phyloP scores from a whole-genome alignment of 306 rosid genomes.

The Rosa multiflora region DNA sequence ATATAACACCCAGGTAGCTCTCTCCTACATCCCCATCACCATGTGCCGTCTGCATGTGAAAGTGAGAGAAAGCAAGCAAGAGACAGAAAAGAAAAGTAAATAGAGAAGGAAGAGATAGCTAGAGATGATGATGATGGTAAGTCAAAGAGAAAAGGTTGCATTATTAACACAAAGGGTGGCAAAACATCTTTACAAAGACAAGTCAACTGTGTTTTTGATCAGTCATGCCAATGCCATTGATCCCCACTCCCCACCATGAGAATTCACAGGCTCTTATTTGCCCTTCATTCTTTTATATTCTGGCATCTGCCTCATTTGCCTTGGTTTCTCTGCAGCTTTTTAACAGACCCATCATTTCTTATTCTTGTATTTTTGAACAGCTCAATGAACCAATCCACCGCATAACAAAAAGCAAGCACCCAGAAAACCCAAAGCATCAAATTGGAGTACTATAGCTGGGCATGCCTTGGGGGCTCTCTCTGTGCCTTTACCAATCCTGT shows the following conservation, averaged over 20 bases:
- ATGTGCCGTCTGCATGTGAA: not conserved
- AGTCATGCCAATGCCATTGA: conserved; percentile 11
- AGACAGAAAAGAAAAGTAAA: not conserved
- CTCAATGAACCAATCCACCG: not conserved
- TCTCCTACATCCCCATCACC: not conserved
- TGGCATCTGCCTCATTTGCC: conserved; percentile 25
- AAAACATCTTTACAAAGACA: conserved; percentile 43
- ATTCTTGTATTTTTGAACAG: not conserved
- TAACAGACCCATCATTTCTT: conserved; percentile 17
- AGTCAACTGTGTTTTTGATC: conserved; percentile 45
- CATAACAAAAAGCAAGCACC: conserved; percentile 36
- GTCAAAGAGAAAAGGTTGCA: conserved; percentile 52
- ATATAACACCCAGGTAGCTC: not conserved
- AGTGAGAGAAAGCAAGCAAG: not conserved
- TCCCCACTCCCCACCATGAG: conserved; percentile 23
- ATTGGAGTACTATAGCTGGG: not conserved
- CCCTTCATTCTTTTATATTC: conserved; percentile 19
- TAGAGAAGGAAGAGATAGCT: not conserved
- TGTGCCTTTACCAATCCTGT: not conserved
- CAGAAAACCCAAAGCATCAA: conserved; percentile 21
- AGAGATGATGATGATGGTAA: conserved; percentile 13
- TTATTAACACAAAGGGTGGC: conserved; percentile 30
- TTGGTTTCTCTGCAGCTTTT: conserved; percentile 40
- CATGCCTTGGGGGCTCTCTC: conserved; percentile 9
- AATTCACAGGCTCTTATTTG: not conserved